These are phyloP conservation scores for Linum tenue DNA, from an alignment of 345 rosid genomes.

Conservation along the genomic window DNA sequence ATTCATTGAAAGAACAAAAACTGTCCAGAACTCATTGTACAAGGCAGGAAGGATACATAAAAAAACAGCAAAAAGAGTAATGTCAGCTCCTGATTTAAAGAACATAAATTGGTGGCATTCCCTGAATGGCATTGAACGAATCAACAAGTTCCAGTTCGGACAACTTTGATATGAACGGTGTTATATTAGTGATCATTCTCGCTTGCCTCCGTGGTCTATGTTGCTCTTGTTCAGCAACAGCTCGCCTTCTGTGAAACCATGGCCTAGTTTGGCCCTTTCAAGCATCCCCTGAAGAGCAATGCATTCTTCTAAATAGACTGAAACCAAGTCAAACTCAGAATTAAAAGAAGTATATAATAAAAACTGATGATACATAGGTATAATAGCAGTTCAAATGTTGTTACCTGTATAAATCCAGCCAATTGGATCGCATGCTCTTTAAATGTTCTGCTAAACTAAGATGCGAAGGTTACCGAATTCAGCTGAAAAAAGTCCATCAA, in stretches of 20 bases:
- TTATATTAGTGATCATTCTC: constrained; percentile 67
- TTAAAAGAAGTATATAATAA: constrained; percentile 8
- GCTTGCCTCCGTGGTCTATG: constrained; percentile 79
- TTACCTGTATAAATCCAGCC: constrained; percentile 94
- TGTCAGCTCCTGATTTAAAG: background rate
- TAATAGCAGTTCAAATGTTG: constrained; percentile 4
- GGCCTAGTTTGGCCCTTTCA: constrained; percentile 84
- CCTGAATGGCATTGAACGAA: constrained; percentile 81
- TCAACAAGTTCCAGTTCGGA: constrained; percentile 85
- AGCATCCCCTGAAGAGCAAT: constrained; percentile 60
- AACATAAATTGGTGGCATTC: constrained; percentile 15
- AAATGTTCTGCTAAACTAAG: constrained; percentile 10
- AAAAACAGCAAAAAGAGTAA: background rate
- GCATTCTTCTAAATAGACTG: background rate
- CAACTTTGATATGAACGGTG: constrained; percentile 51
- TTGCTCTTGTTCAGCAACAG: constrained; percentile 78
- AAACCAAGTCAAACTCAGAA: constrained; percentile 9
- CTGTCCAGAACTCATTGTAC: background rate
- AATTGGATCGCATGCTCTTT: constrained; percentile 91
- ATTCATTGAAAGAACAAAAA: no score
- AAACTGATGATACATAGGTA: background rate
- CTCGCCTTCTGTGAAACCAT: constrained; percentile 83
- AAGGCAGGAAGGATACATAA: background rate
- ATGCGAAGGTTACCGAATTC: constrained; percentile 76
- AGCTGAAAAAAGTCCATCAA: constrained; percentile 51